A percentile compares a stretch with the other conserved stretches of the same genome.
phyloP scores from a whole-genome alignment of 495 filamentous ascomycete species.

The Aspergillus nanangensis region DNA sequence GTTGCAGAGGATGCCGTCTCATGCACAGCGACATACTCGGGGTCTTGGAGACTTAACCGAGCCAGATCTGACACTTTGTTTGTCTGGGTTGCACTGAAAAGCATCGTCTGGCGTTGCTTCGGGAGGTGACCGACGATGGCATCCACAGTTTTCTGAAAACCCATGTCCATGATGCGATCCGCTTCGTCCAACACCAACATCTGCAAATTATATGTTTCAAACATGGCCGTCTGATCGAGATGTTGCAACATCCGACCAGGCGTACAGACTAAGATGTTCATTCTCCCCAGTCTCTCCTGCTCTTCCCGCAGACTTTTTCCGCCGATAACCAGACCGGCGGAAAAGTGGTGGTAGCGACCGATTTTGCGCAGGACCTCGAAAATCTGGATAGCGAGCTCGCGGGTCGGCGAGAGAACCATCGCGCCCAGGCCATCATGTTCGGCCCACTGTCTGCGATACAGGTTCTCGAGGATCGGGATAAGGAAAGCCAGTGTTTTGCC shows the following conservation, averaged over 20 bases:
- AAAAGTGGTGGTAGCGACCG: constrained; percentile 84
- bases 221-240: constrained; percentile 85
- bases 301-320: constrained; percentile 89
- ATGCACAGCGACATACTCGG: constrained; percentile 93
- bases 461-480: constrained; percentile 85
- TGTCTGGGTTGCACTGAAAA: constrained; percentile 96
- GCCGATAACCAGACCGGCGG: constrained; percentile 92
- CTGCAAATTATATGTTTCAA: constrained; percentile 86
- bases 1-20: constrained; percentile 78
- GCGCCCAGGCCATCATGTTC: constrained; percentile 89
- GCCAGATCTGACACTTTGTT: constrained; percentile 91
- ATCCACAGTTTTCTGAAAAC: constrained; percentile 87
- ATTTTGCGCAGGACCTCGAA: constrained; percentile 93
- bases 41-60: constrained; percentile 78
- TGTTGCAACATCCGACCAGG: constrained; percentile 95
- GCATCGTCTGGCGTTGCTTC: constrained; percentile 78
- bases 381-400: constrained; percentile 94
- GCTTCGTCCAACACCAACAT: constrained; percentile 95
- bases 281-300: constrained; percentile 75
- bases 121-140: constrained; percentile 92
- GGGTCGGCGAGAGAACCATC: constrained; percentile 88
- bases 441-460: constrained; percentile 89
- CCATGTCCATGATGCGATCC: constrained; percentile 97
- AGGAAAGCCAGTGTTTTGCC: constrained; percentile 96
- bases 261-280: constrained; percentile 98